Evolutionary conservation across 495 filamentous ascomycete genomes (phyloP).

Genomic region (Friedmanniomyces endolithicus): DNA sequence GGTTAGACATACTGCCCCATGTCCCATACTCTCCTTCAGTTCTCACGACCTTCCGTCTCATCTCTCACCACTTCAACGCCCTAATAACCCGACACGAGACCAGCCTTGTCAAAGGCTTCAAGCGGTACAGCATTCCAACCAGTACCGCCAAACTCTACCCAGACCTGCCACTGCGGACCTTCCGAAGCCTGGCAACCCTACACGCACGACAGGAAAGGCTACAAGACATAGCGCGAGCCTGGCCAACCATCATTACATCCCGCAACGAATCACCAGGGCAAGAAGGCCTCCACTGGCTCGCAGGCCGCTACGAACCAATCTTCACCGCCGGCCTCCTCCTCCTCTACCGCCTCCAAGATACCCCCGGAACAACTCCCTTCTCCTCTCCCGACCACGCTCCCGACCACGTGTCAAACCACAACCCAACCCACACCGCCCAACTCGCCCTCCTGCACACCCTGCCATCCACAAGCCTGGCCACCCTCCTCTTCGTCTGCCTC

Average conservation of each 20-base stretch:
- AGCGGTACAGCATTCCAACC: neutral
- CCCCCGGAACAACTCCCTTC: neutral
- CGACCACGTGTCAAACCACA: neutral
- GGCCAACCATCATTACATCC: neutral
- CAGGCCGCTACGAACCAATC: constrained; percentile 5
- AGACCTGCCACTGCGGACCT: neutral
- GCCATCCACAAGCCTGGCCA: constrained; percentile 5
- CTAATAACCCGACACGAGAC: constrained; percentile 1
- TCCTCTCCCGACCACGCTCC: neutral
- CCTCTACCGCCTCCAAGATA: constrained; percentile 10
- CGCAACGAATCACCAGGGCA: neutral
- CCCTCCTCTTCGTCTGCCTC: constrained; percentile 5
- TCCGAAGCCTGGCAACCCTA: neutral
- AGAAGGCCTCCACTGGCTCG: neutral
- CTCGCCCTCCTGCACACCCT: neutral
- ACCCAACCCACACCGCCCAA: neutral
- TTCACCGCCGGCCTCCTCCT: constrained; percentile 8
- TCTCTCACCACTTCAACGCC: neutral
- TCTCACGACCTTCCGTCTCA: neutral
- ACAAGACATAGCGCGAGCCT: neutral
- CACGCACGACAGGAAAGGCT: constrained; percentile 2
- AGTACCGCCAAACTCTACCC: constrained; percentile 3
- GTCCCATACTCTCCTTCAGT: constrained; percentile 1
- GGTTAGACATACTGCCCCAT: constrained; percentile 1
- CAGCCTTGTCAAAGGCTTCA: constrained; percentile 1